These are phyloP conservation scores for Barnettozyma vustinii DNA, from an alignment of 805 yeast species.

Conservation along the genomic window DNA sequence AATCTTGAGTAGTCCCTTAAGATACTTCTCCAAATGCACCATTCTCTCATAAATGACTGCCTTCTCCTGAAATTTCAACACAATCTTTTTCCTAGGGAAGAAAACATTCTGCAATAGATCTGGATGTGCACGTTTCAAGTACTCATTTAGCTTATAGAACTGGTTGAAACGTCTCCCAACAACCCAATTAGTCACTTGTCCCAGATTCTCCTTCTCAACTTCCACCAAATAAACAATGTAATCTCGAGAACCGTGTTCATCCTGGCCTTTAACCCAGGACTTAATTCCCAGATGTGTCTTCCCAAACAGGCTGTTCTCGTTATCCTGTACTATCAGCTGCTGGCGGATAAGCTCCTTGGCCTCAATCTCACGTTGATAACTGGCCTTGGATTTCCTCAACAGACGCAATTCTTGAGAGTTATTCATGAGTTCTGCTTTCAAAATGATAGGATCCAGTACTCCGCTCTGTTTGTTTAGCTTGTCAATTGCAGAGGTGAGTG, in stretches of 20 bases:
- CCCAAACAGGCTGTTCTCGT: slow-evolving; percentile 69
- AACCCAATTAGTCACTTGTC: slow-evolving; percentile 71
- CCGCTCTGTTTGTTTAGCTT: slow-evolving; percentile 54
- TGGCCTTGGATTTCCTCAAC: slow-evolving; percentile 58
- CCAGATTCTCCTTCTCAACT: slow-evolving; percentile 51
- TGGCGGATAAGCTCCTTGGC: slow-evolving; percentile 70
- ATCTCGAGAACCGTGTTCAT: slow-evolving; percentile 42
- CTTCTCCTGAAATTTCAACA: slow-evolving; percentile 65
- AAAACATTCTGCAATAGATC: slow-evolving; percentile 46
- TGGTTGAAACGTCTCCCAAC: slow-evolving; percentile 88
- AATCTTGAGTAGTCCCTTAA: slow-evolving; percentile 49
- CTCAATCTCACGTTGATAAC: slow-evolving; percentile 68
- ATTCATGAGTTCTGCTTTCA: slow-evolving; percentile 82
- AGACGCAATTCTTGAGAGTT: slow-evolving; percentile 64
- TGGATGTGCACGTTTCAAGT: slow-evolving; percentile 49
- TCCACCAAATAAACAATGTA: slow-evolving; percentile 71
- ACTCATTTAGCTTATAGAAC: slow-evolving; percentile 65
- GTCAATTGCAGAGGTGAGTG: slow-evolving; percentile 52
- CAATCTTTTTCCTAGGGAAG: slow-evolving; percentile 50
- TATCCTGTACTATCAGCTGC: slow-evolving; percentile 78
- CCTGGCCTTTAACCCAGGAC: slow-evolving; percentile 45
- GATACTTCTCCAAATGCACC: slow-evolving; percentile 53
- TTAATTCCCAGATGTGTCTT: slow-evolving; percentile 49
- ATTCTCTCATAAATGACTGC: slow-evolving; percentile 62
- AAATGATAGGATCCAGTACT: slow-evolving; percentile 60